These are phyloP conservation scores for Heterobasidion parviporum DNA, from an alignment of 1,284 basidiomycete species.

Conservation along the genomic window DNA sequence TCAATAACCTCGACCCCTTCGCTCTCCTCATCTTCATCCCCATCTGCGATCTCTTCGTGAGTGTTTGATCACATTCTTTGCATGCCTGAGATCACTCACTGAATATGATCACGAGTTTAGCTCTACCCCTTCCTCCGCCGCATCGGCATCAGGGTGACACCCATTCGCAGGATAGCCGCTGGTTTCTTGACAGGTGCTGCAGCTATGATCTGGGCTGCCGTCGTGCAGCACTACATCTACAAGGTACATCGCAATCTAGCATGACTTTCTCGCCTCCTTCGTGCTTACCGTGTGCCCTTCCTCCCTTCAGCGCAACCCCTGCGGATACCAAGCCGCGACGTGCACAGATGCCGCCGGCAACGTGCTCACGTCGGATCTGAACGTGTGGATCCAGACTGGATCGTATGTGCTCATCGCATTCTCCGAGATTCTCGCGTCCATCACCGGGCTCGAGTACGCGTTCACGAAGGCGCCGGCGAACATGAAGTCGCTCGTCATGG, in stretches of 20 bases:
- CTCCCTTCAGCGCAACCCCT: constrained; percentile 45
- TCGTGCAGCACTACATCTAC: constrained; percentile 75
- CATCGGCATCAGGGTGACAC: constrained; percentile 57
- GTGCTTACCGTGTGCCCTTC: not conserved
- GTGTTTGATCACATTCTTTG: not conserved
- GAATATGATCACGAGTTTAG: not conserved
- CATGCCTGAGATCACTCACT: not conserved
- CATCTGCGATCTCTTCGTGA: constrained; percentile 44
- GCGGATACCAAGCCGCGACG: constrained; percentile 47
- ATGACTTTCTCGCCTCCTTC: not conserved
- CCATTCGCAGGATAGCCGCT: constrained; percentile 65
- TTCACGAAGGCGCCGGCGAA: constrained; percentile 81
- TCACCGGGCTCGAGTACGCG: constrained; percentile 85
- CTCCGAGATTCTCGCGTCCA: constrained; percentile 78
- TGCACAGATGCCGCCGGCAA: constrained; percentile 37
- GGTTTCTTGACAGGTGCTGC: constrained; percentile 63
- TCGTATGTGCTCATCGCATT: constrained; percentile 64
- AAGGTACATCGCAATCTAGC: constrained; percentile 22
- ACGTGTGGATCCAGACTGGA: constrained; percentile 73
- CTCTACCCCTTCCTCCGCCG: constrained; percentile 73
- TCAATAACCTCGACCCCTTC: constrained; percentile 77
- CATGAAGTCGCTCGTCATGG: constrained; percentile 76
- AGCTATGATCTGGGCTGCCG: constrained; percentile 61
- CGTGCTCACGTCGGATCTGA: constrained; percentile 45
- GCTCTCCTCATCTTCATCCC: constrained; percentile 72